Evolutionary conservation across 2,329 filamentous ascomycete species (phyloP), one percentile per base, ranked within the genome.

Genomic region (Talaromyces albobiverticillius): DNA sequence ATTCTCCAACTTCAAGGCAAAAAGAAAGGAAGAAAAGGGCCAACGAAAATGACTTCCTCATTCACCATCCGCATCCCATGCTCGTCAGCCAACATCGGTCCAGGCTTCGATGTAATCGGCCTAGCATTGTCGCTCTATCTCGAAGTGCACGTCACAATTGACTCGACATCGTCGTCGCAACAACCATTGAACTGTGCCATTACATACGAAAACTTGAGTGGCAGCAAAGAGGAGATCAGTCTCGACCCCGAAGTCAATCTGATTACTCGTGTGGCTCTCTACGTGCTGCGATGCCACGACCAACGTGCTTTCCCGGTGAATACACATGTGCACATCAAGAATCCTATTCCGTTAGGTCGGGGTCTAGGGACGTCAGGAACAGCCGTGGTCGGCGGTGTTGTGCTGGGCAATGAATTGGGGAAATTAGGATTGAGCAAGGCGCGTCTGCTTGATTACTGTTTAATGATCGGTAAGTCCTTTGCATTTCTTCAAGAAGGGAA

Each of bases 71-170:
- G 82, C 75, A 90, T 90, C 58, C 93, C 93, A 61, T 95, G 90
- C 77, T 97, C 93, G 57, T 96, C 92, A 58, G 93, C 93, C 76
- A 97, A 97, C 79, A 96, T 97, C 69, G 93, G 90, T 62, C 93
- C 93, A 46, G 93, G 93, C 56, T 99, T 97, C 80, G 93, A 99
- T 79, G 93, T 96, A 65, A 96, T 97, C 71, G 75, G 94, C 62
- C 86, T 99, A 58, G 93, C 93, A 8, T 82, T 99, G 62, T 95
- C 91, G 61, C 86, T 96, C 72, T 95, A 93, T 77, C 88, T 99
- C 60, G 92, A 96, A 77, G 79, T 97, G 54, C 82, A 86, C 60
- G 88, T 97, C 70, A 90, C 86, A 59, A 80, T 95, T 66, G 83
- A 88, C 71, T 78, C 83, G 56, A 73, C 78, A 64, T 49, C 73